phyloP scores from a whole-genome alignment of 768 basidiomycete genomes.

The Termitomyces sp. region DNA sequence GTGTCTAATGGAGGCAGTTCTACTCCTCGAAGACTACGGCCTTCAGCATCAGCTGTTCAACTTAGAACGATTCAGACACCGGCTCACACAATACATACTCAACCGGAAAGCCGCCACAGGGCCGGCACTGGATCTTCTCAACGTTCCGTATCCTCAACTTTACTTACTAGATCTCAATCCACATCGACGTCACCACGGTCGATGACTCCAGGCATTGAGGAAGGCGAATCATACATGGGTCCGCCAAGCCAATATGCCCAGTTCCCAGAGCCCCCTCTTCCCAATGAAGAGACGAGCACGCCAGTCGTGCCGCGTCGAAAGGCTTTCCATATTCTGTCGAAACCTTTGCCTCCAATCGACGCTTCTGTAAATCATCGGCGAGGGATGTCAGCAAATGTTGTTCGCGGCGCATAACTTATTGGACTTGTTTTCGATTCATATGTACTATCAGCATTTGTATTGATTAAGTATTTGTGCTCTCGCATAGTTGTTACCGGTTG shows the following conservation, averaged over 20 bases:
- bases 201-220: slow-evolving; percentile 34
- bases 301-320: slow-evolving; percentile 60
- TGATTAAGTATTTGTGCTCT: slow-evolving; percentile 11
- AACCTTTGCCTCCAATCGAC: slow-evolving; percentile 39
- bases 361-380: slow-evolving; percentile 40
- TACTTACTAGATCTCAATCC: slow-evolving; percentile 51
- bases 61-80: slow-evolving; percentile 43
- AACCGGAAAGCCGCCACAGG: slow-evolving; percentile 50
- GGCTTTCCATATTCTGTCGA: slow-evolving; percentile 65
- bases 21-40: slow-evolving; percentile 60
- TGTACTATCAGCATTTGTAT: slow-evolving; percentile 19
- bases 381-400: slow-evolving; percentile 47
- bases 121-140: slow-evolving; percentile 65
- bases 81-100: slow-evolving; percentile 24
- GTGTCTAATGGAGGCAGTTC: slow-evolving; percentile 46
- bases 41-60: slow-evolving; percentile 77
- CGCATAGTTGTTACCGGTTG: slow-evolving; percentile 13
- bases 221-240: slow-evolving; percentile 51
- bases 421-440: slow-evolving; percentile 20
- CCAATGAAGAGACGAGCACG: slow-evolving; percentile 41
- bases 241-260: slow-evolving; percentile 67
- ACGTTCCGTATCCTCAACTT: slow-evolving; percentile 34
- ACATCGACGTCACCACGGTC: slow-evolving; percentile 46
- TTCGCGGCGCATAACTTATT: slow-evolving; percentile 37
- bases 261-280: slow-evolving; percentile 62